Evolutionary conservation across 2,329 filamentous ascomycete genomes (phyloP).

Genomic region (Curvularia spicifera): DNA sequence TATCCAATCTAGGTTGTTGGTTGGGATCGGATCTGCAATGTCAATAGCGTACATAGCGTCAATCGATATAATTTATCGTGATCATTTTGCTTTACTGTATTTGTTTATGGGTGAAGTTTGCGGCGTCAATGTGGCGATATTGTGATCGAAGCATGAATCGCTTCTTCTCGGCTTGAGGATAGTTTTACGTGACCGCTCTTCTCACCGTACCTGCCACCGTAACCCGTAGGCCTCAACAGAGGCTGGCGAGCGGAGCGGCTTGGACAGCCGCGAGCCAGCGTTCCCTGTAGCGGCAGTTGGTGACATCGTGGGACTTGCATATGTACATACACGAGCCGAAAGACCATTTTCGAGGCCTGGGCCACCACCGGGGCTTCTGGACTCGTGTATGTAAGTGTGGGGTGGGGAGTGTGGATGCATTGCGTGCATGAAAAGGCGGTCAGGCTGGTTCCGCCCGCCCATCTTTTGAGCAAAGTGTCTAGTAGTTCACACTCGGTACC

Average conservation of each 20-base stretch:
- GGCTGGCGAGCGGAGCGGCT: constrained; percentile 1
- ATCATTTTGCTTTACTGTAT: not conserved
- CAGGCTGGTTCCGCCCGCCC: constrained; percentile 5
- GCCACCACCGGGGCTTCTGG: not conserved
- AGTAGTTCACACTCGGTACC: constrained; percentile 3
- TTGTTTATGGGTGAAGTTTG: not conserved
- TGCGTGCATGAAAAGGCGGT: constrained; percentile 26
- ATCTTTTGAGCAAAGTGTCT: not conserved
- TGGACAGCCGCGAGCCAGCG: constrained; percentile 7
- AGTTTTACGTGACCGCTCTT: constrained; percentile 22
- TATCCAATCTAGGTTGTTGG: not conserved
- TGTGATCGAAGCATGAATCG: constrained; percentile 1
- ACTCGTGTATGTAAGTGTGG: not conserved
- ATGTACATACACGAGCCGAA: not conserved
- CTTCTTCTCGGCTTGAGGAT: not conserved
- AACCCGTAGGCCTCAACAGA: constrained; percentile 10
- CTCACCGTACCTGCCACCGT: constrained; percentile 15
- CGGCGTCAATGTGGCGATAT: not conserved
- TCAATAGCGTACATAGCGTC: constrained; percentile 7
- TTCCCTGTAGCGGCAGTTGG: constrained; percentile 16
- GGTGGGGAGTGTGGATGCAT: constrained; percentile 9
- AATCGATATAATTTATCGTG: constrained; percentile 4
- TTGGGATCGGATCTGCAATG: constrained; percentile 5
- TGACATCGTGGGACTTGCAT: constrained; percentile 13
- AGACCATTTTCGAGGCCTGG: not conserved